Base-by-base conservation (phyloP, 768 basidiomycete species). In the Grammothele lineata region DNA sequence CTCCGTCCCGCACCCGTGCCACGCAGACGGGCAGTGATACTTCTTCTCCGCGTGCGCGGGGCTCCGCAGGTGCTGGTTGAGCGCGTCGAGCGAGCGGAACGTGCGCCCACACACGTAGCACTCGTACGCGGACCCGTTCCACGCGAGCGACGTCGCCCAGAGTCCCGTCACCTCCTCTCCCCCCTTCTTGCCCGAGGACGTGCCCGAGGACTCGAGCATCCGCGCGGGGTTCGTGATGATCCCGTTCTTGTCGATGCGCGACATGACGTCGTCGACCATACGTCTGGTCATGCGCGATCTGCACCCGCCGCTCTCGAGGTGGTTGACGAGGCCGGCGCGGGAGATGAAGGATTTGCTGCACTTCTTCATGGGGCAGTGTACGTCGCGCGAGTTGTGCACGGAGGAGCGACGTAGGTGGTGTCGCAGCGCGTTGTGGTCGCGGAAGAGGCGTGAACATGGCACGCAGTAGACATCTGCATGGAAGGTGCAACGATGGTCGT, bases 31-130 rank as follows among this genome's bases (percentile, higher is more conserved):
- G 63, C 85, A 87, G 3, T 71, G 54, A 55, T 81, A 85, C 2
- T 74, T 67, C 58, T 67, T 71, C 1, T 73, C 68, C 53, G 73
- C 62, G 57, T 86, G 85, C 3, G 57, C 66, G 2, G 85, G 80
- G 62, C 85, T 85, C 41, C 71, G 68, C 37, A 87, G 69, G 57
- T 87, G 87, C 51, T 74, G 69, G 56, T 87, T 83, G 40, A 87
- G 70, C 7, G 62, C 65, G 0, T 15, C 10, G 11, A 85, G 70
- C 0, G 66, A 56, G 40, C 54, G 23, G 55, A 73, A 81, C 11
- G 41, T 53, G 18, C 43, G 47, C 58, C 78, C 72, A 60, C 85
- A 87, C 22, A 87, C 61, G 57, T 78, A 77, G 62, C 85, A 87
- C 62, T 87, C 83, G 60, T 70, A 87, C 5, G 53, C 66, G 5